These are phyloP conservation scores for Xerocomellus chrysenteron DNA, from an alignment of 768 basidiomycete genomes.

Conservation along the genomic window DNA sequence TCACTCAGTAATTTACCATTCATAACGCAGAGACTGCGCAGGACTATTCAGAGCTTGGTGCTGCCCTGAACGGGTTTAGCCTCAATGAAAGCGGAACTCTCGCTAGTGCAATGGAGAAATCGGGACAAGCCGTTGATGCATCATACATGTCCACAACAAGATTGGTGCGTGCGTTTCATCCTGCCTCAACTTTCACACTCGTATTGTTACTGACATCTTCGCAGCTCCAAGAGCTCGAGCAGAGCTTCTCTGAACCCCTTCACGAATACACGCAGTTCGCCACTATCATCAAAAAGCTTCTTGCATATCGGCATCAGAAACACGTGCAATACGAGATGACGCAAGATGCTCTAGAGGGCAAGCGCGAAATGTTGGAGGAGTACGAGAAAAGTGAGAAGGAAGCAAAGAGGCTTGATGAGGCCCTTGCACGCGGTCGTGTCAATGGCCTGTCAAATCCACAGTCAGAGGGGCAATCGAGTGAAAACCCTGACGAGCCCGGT, in stretches of 20 bases:
- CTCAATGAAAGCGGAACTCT: conserved; percentile 76
- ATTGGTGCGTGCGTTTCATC: conserved; percentile 53
- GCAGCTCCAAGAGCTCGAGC: conserved; percentile 91
- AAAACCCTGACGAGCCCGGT: conserved; percentile 40
- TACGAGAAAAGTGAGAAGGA: conserved; percentile 92
- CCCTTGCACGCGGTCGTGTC: conserved; percentile 62
- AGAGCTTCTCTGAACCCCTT: conserved; percentile 92
- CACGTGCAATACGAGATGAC: conserved; percentile 98
- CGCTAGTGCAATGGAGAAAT: conserved; percentile 89
- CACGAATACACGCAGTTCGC: conserved; percentile 97
- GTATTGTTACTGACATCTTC: conserved; percentile 7
- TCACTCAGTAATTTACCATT: conserved; percentile 1
- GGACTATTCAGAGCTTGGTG: conserved; percentile 90
- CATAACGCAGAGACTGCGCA: conserved; percentile 64
- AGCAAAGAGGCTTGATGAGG: conserved; percentile 84
- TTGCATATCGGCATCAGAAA: conserved; percentile 95
- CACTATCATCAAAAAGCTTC: conserved; percentile 88
- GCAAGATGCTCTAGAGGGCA: conserved; percentile 82
- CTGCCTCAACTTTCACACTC: conserved; percentile 1
- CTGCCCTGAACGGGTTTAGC: conserved; percentile 89
- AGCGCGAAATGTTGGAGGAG: conserved; percentile 81
- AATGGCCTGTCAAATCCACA: conserved; percentile 25
- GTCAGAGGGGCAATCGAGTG: conserved; percentile 34
- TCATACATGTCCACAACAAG: conserved; percentile 92
- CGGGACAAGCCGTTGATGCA: conserved; percentile 92